Conservation (phyloP, 768 basidiomycete genomes). For the Gyrodon lividus region DNA sequence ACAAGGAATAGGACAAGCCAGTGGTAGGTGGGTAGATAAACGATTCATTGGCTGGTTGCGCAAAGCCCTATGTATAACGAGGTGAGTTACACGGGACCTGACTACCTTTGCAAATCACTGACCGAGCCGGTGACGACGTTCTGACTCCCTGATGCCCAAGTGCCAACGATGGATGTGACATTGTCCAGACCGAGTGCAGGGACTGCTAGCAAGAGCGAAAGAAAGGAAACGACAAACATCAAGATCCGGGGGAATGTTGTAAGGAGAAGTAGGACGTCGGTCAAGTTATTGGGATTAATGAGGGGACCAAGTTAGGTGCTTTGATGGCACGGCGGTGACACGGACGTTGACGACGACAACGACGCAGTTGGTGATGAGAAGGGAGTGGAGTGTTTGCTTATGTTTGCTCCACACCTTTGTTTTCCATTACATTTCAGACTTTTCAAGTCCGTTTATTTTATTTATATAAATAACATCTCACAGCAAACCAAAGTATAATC, state of each 20-base stretch:
- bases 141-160: conserved; percentile 82
- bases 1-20: conserved; percentile 91
- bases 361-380: conserved; percentile 34
- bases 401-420: conserved; percentile 21
- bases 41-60: conserved; percentile 74
- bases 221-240: conserved; percentile 27
- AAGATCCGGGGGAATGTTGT: conserved; percentile 4
- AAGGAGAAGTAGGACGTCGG: background rate
- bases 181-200: conserved; percentile 51
- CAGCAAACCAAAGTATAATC: too few relatives aligned
- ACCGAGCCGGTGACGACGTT: conserved; percentile 81
- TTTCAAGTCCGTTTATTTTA: conserved; percentile 5
- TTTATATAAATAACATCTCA: too few relatives aligned
- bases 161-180: conserved; percentile 68
- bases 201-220: conserved; percentile 25
- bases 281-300: background rate
- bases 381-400: conserved; percentile 19
- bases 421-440: too few relatives aligned
- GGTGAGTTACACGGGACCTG: background rate
- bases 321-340: conserved; percentile 10
- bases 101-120: conserved; percentile 35
- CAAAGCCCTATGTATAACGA: conserved; percentile 61
- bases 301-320: conserved; percentile 3
- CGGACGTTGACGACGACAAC: conserved; percentile 33
- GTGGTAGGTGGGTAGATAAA: conserved; percentile 86